Conservation (phyloP, 2,329 filamentous ascomycete genomes). For the Cladosporium austrohemisphaericum region DNA sequence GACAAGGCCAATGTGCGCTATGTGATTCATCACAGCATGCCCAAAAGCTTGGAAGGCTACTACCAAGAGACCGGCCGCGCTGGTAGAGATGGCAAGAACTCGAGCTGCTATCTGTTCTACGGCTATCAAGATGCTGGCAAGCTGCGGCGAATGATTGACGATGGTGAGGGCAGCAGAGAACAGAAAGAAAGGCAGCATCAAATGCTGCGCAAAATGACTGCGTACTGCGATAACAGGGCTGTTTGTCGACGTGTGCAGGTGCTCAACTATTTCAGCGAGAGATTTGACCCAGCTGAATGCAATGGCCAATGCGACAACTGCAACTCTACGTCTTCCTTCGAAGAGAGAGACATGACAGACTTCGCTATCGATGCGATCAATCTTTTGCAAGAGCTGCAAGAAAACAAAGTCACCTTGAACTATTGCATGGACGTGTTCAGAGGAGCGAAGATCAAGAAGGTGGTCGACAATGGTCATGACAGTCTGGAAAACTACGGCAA, state of each 20-base stretch:
- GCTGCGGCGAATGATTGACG: slow-evolving; percentile 75
- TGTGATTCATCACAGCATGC: slow-evolving; percentile 87
- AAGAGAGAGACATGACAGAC: slow-evolving; percentile 71
- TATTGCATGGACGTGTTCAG: slow-evolving; percentile 82
- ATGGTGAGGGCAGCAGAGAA: slow-evolving; percentile 69
- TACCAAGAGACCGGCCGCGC: slow-evolving; percentile 97
- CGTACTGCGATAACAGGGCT: slow-evolving; percentile 83
- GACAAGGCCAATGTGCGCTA: slow-evolving; percentile 96
- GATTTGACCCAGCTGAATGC: slow-evolving; percentile 63
- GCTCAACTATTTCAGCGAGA: slow-evolving; percentile 89
- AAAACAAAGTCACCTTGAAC: slow-evolving; percentile 64
- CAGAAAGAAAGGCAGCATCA: slow-evolving; percentile 80
- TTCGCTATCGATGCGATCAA: slow-evolving; percentile 68
- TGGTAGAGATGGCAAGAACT: slow-evolving; percentile 81
- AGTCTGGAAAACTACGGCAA: slow-evolving; percentile 60
- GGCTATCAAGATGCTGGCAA: slow-evolving; percentile 71
- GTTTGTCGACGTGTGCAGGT: slow-evolving; percentile 88
- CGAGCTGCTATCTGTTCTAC: slow-evolving; percentile 88
- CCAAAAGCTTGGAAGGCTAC: slow-evolving; percentile 94
- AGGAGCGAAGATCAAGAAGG: slow-evolving; percentile 62
- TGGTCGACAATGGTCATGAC: slow-evolving; percentile 52
- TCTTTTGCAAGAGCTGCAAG: slow-evolving; percentile 59
- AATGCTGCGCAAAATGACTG: slow-evolving; percentile 80
- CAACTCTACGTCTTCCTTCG: slow-evolving; percentile 65
- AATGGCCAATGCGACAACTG: slow-evolving; percentile 84